Percentiles rank a stretch among this genome's conserved stretches.
phyloP scores from a whole-genome alignment of 768 basidiomycete species.

The Chalciporus piperatus region DNA sequence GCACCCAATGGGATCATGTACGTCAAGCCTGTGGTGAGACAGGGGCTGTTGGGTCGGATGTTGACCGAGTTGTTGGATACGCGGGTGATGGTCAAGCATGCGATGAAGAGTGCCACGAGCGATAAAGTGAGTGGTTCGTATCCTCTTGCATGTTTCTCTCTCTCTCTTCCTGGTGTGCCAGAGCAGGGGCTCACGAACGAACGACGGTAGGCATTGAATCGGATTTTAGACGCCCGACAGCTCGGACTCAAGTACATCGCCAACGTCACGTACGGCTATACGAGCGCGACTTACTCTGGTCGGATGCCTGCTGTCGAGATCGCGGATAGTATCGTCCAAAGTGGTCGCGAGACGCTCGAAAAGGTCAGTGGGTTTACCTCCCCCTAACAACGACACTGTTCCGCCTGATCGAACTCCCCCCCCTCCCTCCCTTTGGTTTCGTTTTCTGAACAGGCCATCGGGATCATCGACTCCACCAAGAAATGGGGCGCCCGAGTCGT shows the following conservation, averaged over 20 bases:
- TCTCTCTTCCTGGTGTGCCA: too few species aligned
- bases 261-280: slow-evolving; percentile 96
- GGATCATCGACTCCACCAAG: slow-evolving; percentile 65
- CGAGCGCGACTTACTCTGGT: slow-evolving; percentile 90
- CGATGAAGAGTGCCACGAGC: slow-evolving; percentile 76
- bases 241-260: slow-evolving; percentile 91
- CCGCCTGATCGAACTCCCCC: not conserved
- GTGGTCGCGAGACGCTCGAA: slow-evolving; percentile 91
- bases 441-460: slow-evolving; percentile 68
- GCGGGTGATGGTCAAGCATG: slow-evolving; percentile 96
- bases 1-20: slow-evolving; percentile 96
- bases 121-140: slow-evolving; percentile 59
- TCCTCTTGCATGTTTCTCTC: not conserved
- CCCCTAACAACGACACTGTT: too few species aligned
- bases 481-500: slow-evolving; percentile 94
- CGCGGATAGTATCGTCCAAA: slow-evolving; percentile 97
- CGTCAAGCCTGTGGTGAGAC: slow-evolving; percentile 79
- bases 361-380: slow-evolving; percentile 58
- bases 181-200: not conserved
- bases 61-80: slow-evolving; percentile 89
- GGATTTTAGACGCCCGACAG: slow-evolving; percentile 87
- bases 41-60: slow-evolving; percentile 88
- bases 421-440: not conserved
- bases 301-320: slow-evolving; percentile 99
- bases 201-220: slow-evolving; percentile 55